A percentile compares a stretch with the other conserved stretches of the same genome.
Evolutionary conservation across 441 rosid genomes (phyloP).

Genomic region (Omphalea diandra): DNA sequence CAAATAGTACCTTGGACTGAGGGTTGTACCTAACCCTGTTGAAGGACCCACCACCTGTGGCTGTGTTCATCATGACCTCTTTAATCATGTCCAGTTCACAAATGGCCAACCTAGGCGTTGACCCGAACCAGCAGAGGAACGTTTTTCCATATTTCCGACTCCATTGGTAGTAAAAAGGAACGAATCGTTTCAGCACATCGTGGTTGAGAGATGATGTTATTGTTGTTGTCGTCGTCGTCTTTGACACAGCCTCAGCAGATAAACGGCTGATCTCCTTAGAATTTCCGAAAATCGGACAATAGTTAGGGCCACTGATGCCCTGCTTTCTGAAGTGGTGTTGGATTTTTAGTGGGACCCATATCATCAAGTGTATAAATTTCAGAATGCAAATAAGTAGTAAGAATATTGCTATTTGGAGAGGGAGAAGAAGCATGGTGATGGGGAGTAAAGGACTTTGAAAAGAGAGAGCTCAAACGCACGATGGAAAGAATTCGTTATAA

Average conservation of each 20-base stretch:
- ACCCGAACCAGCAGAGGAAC: conserved; percentile 64
- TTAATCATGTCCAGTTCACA: conserved; percentile 52
- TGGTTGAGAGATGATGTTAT: too few species aligned
- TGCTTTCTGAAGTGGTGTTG: conserved; percentile 40
- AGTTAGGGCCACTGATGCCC: conserved; percentile 42
- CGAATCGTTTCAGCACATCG: conserved; percentile 35
- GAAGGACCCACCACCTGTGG: conserved; percentile 32
- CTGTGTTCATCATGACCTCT: conserved; percentile 32
- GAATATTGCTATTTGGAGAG: too few species aligned
- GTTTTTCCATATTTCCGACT: conserved; percentile 45
- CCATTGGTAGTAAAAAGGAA: conserved; percentile 50
- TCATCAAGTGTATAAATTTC: neutral
- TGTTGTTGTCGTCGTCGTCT: conserved; percentile 30
- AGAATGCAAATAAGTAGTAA: neutral
- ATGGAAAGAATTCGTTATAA: too few species aligned
- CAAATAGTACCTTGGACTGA: conserved; percentile 40
- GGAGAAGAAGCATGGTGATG: too few species aligned
- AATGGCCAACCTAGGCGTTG: conserved; percentile 42
- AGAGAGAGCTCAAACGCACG: too few species aligned
- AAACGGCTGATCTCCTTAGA: conserved; percentile 34
- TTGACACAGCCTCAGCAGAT: conserved; percentile 30
- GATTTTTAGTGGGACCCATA: conserved; percentile 49
- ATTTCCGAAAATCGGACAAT: conserved; percentile 47
- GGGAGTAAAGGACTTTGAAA: too few species aligned
- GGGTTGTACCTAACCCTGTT: conserved; percentile 39